Percentiles rank a stretch among this genome's conserved stretches.
These are phyloP conservation scores for Kluyveromyces sp. DNA, from an alignment of 1,139 yeast species.

Conservation along the genomic window DNA sequence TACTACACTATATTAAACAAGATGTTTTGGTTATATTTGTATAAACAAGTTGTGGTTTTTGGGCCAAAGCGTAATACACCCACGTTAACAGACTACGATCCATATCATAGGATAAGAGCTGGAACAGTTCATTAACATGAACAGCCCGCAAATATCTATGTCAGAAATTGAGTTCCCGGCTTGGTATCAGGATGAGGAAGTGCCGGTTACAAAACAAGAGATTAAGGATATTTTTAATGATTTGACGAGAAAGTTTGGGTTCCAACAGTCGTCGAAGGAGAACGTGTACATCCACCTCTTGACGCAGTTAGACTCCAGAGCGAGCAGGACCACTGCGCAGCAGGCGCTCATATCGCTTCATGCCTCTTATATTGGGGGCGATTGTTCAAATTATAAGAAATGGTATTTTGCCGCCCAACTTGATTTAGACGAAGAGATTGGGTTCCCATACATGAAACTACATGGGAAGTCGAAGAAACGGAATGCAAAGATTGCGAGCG, in stretches of 20 bases:
- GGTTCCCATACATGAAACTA: slow-evolving; percentile 38
- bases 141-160: slow-evolving; percentile 12
- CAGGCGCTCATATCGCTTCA: slow-evolving; percentile 54
- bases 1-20: too few species aligned
- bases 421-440: slow-evolving; percentile 56
- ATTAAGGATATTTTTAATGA: slow-evolving; percentile 51
- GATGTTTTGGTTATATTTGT: too few species aligned
- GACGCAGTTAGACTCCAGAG: slow-evolving; percentile 58
- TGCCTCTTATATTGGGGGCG: slow-evolving; percentile 69
- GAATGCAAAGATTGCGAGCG: slow-evolving; percentile 31
- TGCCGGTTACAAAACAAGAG: slow-evolving; percentile 38
- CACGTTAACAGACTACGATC: too few species aligned
- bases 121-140: neutral
- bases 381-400: slow-evolving; percentile 56
- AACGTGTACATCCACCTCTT: slow-evolving; percentile 61
- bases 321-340: slow-evolving; percentile 51
- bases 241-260: slow-evolving; percentile 53
- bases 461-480: slow-evolving; percentile 31
- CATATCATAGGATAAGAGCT: neutral
- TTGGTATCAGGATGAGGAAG: slow-evolving; percentile 30
- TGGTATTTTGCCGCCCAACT: slow-evolving; percentile 72
- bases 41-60: too few species aligned
- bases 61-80: too few species aligned
- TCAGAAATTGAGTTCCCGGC: slow-evolving; percentile 28
- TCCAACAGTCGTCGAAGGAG: slow-evolving; percentile 52